Conservation (phyloP, 1,284 basidiomycete genomes). For the Fomitiporia mediterranea region DNA sequence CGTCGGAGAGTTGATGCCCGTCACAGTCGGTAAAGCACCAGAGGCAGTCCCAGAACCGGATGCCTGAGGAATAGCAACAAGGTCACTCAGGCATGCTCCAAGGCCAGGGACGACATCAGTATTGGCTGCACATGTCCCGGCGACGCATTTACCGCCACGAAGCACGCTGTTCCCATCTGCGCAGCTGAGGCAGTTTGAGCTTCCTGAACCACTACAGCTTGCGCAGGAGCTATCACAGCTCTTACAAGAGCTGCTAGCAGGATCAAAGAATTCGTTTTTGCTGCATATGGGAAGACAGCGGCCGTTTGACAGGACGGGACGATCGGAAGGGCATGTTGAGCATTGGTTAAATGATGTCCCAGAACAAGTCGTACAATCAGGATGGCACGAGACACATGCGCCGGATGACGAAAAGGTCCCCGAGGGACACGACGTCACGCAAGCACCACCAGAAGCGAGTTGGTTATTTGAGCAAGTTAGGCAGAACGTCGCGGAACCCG, state of each 20-base stretch:
- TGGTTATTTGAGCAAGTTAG: constrained; percentile 60
- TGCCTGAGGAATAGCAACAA: constrained; percentile 50
- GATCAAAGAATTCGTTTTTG: constrained; percentile 67
- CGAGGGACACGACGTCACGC: constrained; percentile 67
- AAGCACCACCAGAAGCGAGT: constrained; percentile 65
- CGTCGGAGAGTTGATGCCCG: constrained; percentile 45
- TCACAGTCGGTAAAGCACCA: constrained; percentile 48
- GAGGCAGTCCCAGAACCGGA: constrained; percentile 37
- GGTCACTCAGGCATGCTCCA: constrained; percentile 70
- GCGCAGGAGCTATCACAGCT: constrained; percentile 69
- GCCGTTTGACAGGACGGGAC: constrained; percentile 67
- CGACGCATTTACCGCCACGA: constrained; percentile 56
- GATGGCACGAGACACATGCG: constrained; percentile 68
- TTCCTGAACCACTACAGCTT: constrained; percentile 63
- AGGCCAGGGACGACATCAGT: constrained; percentile 58
- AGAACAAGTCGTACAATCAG: constrained; percentile 75
- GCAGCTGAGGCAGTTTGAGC: constrained; percentile 69
- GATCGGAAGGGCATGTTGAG: constrained; percentile 56
- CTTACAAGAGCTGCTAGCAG: constrained; percentile 55
- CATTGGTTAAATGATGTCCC: constrained; percentile 73
- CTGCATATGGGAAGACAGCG: constrained; percentile 74
- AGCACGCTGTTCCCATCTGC: constrained; percentile 57
- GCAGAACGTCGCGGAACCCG: constrained; percentile 62
- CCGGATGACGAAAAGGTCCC: constrained; percentile 61
- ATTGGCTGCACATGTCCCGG: constrained; percentile 51